Base-by-base conservation (phyloP, 805 yeast species). In the Geotrichum ghanense region DNA sequence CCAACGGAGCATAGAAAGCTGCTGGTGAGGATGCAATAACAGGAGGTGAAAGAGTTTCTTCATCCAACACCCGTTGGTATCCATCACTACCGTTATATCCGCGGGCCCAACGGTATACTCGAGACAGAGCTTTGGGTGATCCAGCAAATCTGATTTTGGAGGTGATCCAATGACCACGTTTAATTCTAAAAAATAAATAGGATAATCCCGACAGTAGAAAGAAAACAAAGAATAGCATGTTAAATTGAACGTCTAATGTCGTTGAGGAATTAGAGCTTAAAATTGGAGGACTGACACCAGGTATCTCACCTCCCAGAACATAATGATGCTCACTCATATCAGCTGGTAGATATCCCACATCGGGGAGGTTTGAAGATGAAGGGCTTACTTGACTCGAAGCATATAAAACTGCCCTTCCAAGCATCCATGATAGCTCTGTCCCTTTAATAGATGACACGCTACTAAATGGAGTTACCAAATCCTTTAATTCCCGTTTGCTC, bases 341-440 rank as follows among this genome's bases (percentile, higher is more conserved):
- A 9, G 52, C 52, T 12, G 42, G 44, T 3, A 43, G 24, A 45
- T 48, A 49, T 7, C 64, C 64, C 3, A 59, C 63, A 10, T 39
- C 45, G 3, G 22, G 19, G 6, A 25, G 35, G 17, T 24, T 22
- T 3, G 16, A 20, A 12, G 46, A 20, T 12, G 25, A 44, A 2
- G 59, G 53, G 34, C 58, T 61, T 4, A 85, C 71, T 51, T 78
- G 79, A 14, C 89, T 76, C 0, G 95, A 79, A 0, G 95, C 96
- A 61, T 79, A 85, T 10, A 90, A 62, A 3, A 92, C 60, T 22
- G 89, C 87, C 57, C 83, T 81, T 3, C 98, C 99, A 27, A 92
- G 61, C 0, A 97, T 90, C 99, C 99, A 92, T 0, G 96, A 83
- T 16, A 92, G 68, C 54, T 92, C 98, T 3, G 79, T 76, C 1